Evolutionary conservation across 1,284 basidiomycete species (phyloP).

Genomic region (Trametes sp.): DNA sequence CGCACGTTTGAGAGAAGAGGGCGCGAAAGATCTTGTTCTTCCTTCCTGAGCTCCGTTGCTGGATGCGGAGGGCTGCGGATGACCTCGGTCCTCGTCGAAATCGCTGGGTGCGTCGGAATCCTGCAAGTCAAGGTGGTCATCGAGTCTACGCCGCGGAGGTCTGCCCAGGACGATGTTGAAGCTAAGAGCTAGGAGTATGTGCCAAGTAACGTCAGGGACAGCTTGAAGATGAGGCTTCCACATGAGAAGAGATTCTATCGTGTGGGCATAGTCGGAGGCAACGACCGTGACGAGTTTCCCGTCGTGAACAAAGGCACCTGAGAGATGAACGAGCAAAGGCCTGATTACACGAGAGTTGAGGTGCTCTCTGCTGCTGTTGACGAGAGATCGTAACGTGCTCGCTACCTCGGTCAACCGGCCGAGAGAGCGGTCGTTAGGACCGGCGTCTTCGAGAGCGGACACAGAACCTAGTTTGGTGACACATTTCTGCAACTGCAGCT

Average conservation of each 20-base stretch:
- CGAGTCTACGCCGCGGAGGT: slow-evolving; percentile 52
- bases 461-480: slow-evolving; percentile 54
- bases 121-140: slow-evolving; percentile 39
- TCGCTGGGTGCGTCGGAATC: background rate
- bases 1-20: slow-evolving; percentile 46
- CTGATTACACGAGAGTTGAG: slow-evolving; percentile 63
- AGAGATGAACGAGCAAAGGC: slow-evolving; percentile 72
- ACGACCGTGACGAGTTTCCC: slow-evolving; percentile 69
- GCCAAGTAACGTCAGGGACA: slow-evolving; percentile 73
- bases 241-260: slow-evolving; percentile 68
- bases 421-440: slow-evolving; percentile 50
- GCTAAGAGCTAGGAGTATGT: slow-evolving; percentile 68
- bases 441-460: slow-evolving; percentile 42
- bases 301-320: slow-evolving; percentile 64
- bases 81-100: slow-evolving; percentile 19
- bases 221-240: slow-evolving; percentile 84
- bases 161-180: slow-evolving; percentile 83
- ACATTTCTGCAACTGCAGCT: slow-evolving; percentile 62
- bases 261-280: slow-evolving; percentile 84
- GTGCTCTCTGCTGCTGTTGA: slow-evolving; percentile 61
- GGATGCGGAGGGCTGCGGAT: slow-evolving; percentile 35
- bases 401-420: slow-evolving; percentile 71
- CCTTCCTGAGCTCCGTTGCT: slow-evolving; percentile 28
- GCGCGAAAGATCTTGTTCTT: background rate
- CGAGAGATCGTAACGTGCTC: slow-evolving; percentile 73